Percentiles rank a stretch among this genome's conserved stretches.
These are phyloP conservation scores for Wickerhamomyces bovis DNA, from an alignment of 805 yeast genomes.

Conservation along the genomic window DNA sequence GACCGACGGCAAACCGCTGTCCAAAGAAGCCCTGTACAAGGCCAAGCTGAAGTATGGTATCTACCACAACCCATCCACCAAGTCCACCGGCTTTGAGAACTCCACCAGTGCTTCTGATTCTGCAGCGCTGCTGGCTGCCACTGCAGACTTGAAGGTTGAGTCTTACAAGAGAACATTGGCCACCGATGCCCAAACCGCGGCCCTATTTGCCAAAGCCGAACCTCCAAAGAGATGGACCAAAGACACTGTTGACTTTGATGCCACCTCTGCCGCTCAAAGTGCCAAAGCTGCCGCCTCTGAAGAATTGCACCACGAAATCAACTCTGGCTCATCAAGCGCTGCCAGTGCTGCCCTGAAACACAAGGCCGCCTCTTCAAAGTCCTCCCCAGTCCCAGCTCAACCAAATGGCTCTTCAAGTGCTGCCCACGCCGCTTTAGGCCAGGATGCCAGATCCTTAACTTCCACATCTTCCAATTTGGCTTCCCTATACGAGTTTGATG, in stretches of 20 bases:
- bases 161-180: constrained; percentile 57
- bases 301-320: constrained; percentile 1
- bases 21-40: constrained; percentile 68
- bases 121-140: constrained; percentile 72
- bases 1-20: constrained; percentile 61
- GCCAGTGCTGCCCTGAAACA: constrained; percentile 1
- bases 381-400: background rate
- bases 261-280: constrained; percentile 38
- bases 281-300: constrained; percentile 9
- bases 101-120: constrained; percentile 55
- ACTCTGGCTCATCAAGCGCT: constrained; percentile 6
- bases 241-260: constrained; percentile 43
- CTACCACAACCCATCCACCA: constrained; percentile 43
- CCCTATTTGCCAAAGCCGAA: constrained; percentile 41
- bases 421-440: constrained; percentile 15
- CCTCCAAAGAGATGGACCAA: constrained; percentile 46
- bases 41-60: constrained; percentile 69
- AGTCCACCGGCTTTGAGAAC: constrained; percentile 55
- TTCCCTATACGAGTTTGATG: constrained; percentile 38
- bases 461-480: constrained; percentile 30
- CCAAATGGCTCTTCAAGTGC: constrained; percentile 10
- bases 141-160: constrained; percentile 54
- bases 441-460: constrained; percentile 36
- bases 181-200: constrained; percentile 65
- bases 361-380: background rate